Evolutionary conservation across 768 basidiomycete species (phyloP), one percentile per base, ranked within the genome.

Genomic region (Clavaria fumosa): DNA sequence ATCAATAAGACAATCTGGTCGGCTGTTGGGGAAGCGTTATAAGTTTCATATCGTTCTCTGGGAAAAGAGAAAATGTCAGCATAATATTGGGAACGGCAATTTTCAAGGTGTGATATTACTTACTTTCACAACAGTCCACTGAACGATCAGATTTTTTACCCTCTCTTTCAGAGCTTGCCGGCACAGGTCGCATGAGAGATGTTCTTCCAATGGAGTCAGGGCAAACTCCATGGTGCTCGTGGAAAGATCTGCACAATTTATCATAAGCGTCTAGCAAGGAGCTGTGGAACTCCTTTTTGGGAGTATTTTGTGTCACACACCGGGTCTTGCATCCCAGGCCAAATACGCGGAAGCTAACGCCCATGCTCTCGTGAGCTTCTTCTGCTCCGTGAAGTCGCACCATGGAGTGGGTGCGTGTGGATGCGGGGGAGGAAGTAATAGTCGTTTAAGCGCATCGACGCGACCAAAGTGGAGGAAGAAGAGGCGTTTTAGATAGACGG

Each of bases 381-480:
- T 84, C 58, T 85, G 82, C 49, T 82, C 76, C 0, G 65, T 55
- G 48, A 78, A 76, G 52, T 82, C 79, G 46, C 83, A 86, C 15
- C 54, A 51, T 4, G 63, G 48, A 0, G 72, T 83, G 11, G 83
- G 78, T n/a, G 75, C 61, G 50, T 86, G 83, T 2, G 77, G 74
- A 38, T 72, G 70, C 3, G 83, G 83, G 0, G 82, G 83, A 3
- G 76, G 70, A 4, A 79, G 62, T 10, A 88, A 61, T 15, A 85
- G 69, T 22, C 80, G 72, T 52, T 86, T 88, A 22, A 88, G 65
- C 7, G 83, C 83, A 42, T 88, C 85, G 3, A 72, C 63, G 20
- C 84, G 77, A 7, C 84, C 83, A 48, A 84, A 76, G 48, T 88
- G 85, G 18, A 88, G 60, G 52, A 82, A 85, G 55, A 88, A 84